phyloP scores from a whole-genome alignment of 768 basidiomycete species.

The Obba rivulosa region DNA sequence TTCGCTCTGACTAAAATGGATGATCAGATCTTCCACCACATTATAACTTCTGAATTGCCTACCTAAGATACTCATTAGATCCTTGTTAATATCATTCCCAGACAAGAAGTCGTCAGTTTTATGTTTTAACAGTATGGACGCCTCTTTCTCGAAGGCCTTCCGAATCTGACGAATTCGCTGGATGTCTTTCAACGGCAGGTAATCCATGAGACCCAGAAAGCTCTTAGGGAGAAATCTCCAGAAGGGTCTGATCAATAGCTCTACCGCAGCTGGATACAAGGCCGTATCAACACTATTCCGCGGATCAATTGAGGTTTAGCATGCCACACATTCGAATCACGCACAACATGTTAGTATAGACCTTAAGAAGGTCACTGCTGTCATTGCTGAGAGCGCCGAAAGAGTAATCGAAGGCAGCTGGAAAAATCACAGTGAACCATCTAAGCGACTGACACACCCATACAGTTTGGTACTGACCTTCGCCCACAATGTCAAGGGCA shows the following conservation, averaged over 20 bases:
- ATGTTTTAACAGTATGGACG: conserved; percentile 2
- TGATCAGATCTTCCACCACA: too few relatives aligned
- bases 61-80: conserved; percentile 18
- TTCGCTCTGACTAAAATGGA: conserved; percentile 13
- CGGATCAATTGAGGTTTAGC: too few relatives aligned
- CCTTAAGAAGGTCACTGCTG: conserved; percentile 7
- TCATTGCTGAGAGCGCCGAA: conserved; percentile 12
- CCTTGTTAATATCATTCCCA: conserved; percentile 5
- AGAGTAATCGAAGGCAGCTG: conserved; percentile 19
- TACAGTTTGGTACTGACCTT: conserved; percentile 3
- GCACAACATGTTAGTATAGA: conserved; percentile 15
- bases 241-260: conserved; percentile 10
- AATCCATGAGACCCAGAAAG: conserved; percentile 6
- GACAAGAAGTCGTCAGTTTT: conserved; percentile 1
- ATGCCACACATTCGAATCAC: too few relatives aligned
- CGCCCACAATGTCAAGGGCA: conserved; percentile 18
- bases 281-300: conserved; percentile 4
- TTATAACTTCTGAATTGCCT: neutral
- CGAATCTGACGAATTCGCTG: conserved; percentile 5
- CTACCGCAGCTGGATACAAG: conserved; percentile 2
- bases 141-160: conserved; percentile 6
- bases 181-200: conserved; percentile 7
- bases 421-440: neutral
- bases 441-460: neutral
- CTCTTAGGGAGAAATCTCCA: conserved; percentile 17